Percentiles rank a stretch among this genome's conserved stretches.
These are phyloP conservation scores for Cladorrhinum samala DNA, from an alignment of 495 filamentous ascomycete genomes.

Conservation along the genomic window DNA sequence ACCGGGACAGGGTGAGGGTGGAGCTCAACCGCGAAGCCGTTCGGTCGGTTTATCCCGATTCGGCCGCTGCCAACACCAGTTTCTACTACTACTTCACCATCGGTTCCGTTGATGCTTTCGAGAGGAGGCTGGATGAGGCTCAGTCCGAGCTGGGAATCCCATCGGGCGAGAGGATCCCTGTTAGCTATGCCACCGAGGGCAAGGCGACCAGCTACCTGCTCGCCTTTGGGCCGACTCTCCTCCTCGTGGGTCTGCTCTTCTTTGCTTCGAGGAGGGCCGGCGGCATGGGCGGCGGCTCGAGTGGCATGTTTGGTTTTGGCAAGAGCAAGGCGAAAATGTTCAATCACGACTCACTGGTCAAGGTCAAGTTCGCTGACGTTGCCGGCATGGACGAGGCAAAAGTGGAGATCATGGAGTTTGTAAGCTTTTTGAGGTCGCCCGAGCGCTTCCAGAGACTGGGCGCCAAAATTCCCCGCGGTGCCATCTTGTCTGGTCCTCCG, in stretches of 20 bases:
- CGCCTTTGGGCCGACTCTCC: conserved; percentile 78
- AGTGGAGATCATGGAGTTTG: conserved; percentile 98
- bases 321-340: conserved; percentile 94
- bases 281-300: conserved; percentile 52
- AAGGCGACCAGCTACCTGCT: conserved; percentile 57
- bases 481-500: conserved; percentile 91
- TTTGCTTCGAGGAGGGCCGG: conserved; percentile 62
- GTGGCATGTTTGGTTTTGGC: conserved; percentile 88
- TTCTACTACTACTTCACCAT: conserved; percentile 93
- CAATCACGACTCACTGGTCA: conserved; percentile 93
- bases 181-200: conserved; percentile 75
- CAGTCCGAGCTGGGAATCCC: conserved; percentile 85
- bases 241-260: conserved; percentile 75
- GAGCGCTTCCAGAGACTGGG: conserved; percentile 86
- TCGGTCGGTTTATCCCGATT: conserved; percentile 72
- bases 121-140: conserved; percentile 77
- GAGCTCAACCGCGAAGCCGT: conserved; percentile 79
- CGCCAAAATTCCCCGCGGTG: conserved; percentile 94
- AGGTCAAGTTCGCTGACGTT: conserved; percentile 94
- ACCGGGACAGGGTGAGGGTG: conserved; percentile 67
- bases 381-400: conserved; percentile 99
- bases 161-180: conserved; percentile 76
- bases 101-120: conserved; percentile 88
- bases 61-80: conserved; percentile 58
- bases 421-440: conserved; percentile 88